A percentile compares a stretch with the other conserved stretches of the same genome.
Evolutionary conservation across 345 rosid genomes (phyloP).

Genomic region (Eucalyptus regnans): DNA sequence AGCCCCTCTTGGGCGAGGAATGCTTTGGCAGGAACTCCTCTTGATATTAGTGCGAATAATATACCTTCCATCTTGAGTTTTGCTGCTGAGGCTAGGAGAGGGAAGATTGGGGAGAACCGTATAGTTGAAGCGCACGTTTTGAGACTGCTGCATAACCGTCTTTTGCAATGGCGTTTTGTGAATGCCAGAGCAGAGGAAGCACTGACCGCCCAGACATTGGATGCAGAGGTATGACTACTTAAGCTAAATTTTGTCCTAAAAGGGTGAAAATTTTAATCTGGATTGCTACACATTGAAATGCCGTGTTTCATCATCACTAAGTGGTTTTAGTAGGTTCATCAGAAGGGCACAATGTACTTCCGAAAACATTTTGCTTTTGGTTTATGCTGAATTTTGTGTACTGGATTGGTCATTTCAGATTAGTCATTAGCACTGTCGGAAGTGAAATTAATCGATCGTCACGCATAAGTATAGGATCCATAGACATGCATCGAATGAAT

Average conservation of each 20-base stretch:
- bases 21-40: conserved; percentile 9
- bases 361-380: background rate
- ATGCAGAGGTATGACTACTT: conserved; percentile 54
- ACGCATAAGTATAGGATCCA: background rate
- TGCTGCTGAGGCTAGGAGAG: conserved; percentile 73
- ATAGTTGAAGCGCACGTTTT: conserved; percentile 54
- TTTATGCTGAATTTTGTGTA: background rate
- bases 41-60: conserved; percentile 16
- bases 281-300: background rate
- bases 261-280: background rate
- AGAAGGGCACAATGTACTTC: background rate
- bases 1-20: conserved; percentile 66
- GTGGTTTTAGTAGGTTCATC: background rate
- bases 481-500: background rate
- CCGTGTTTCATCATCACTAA: background rate
- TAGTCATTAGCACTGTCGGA: background rate
- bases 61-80: conserved; percentile 69
- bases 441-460: background rate
- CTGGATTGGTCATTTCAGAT: background rate
- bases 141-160: conserved; percentile 59
- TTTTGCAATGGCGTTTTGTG: conserved; percentile 78
- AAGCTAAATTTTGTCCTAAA: background rate
- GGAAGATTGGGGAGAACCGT: conserved; percentile 52
- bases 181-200: conserved; percentile 71
- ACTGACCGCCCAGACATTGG: conserved; percentile 36